Evolutionary conservation across 805 yeast genomes (phyloP).

Genomic region (Candida mattraensis): DNA sequence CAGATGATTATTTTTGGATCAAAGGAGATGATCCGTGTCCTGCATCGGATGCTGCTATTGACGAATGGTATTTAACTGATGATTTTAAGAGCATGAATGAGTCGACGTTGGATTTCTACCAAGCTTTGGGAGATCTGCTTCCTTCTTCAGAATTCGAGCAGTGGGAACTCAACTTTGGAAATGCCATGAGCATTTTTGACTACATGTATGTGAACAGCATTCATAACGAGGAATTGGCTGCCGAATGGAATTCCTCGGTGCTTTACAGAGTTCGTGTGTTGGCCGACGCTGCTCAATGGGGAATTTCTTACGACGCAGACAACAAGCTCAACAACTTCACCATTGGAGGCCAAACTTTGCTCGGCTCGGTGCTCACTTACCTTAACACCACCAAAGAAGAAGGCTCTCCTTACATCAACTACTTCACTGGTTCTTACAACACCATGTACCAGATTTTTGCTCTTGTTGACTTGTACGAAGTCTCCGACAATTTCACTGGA

Average conservation of each 20-base stretch:
- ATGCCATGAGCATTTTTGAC: constrained; percentile 43
- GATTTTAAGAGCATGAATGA: constrained; percentile 34
- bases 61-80: constrained; percentile 29
- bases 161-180: constrained; percentile 36
- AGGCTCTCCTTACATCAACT: constrained; percentile 40
- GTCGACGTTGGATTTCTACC: constrained; percentile 40
- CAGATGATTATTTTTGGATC: constrained; percentile 41
- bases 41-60: constrained; percentile 35
- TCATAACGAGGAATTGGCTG: constrained; percentile 41
- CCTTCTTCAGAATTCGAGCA: constrained; percentile 29
- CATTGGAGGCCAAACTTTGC: constrained; percentile 43
- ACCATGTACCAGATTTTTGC: constrained; percentile 43
- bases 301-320: constrained; percentile 33
- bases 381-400: constrained; percentile 37
- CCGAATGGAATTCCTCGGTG: constrained; percentile 33
- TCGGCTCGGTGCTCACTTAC: constrained; percentile 36
- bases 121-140: constrained; percentile 31
- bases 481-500: constrained; percentile 42
- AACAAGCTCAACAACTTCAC: constrained; percentile 32
- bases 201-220: constrained; percentile 39
- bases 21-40: constrained; percentile 46
- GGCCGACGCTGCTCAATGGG: constrained; percentile 42
- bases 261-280: constrained; percentile 34
- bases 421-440: constrained; percentile 46
- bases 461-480: constrained; percentile 34